These are phyloP conservation scores for Nigrospora oryzae DNA, from an alignment of 2,329 filamentous ascomycete species.

Conservation along the genomic window DNA sequence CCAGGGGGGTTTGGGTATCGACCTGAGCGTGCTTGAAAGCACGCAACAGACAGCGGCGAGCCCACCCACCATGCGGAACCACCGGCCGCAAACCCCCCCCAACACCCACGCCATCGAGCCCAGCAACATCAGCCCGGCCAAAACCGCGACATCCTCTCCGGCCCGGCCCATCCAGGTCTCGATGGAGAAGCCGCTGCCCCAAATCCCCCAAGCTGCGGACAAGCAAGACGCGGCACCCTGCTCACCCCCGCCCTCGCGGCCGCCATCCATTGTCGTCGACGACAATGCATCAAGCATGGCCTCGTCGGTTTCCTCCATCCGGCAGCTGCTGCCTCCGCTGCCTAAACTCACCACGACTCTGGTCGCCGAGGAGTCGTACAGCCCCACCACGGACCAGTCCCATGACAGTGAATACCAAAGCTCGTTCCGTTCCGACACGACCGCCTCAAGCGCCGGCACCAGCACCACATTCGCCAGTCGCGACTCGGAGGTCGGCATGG, in stretches of 20 bases:
- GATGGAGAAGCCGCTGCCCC: constrained; percentile 60
- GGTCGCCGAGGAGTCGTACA: constrained; percentile 38
- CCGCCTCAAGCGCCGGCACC: constrained; percentile 70
- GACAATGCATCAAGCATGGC: constrained; percentile 31
- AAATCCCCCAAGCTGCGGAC: constrained; percentile 42
- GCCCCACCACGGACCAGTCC: constrained; percentile 33
- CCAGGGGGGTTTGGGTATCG: constrained; percentile 43
- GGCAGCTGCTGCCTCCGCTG: constrained; percentile 43
- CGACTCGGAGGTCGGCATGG: constrained; percentile 70
- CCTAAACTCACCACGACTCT: constrained; percentile 48
- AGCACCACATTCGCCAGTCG: constrained; percentile 72
- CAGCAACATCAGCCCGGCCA: neutral
- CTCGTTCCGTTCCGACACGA: constrained; percentile 56
- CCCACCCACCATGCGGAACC: constrained; percentile 23
- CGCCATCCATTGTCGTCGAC: constrained; percentile 30
- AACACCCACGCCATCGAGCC: neutral
- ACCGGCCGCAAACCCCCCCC: constrained; percentile 13
- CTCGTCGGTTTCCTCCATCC: constrained; percentile 39
- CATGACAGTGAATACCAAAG: constrained; percentile 42
- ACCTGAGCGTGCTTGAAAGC: constrained; percentile 41
- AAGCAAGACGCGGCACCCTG: constrained; percentile 10
- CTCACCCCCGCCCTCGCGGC: constrained; percentile 30
- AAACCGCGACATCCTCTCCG: constrained; percentile 2
- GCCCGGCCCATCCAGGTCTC: constrained; percentile 26
- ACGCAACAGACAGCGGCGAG: constrained; percentile 21